phyloP scores from a whole-genome alignment of 2,329 filamentous ascomycete species.

The Trichoderma koningii region DNA sequence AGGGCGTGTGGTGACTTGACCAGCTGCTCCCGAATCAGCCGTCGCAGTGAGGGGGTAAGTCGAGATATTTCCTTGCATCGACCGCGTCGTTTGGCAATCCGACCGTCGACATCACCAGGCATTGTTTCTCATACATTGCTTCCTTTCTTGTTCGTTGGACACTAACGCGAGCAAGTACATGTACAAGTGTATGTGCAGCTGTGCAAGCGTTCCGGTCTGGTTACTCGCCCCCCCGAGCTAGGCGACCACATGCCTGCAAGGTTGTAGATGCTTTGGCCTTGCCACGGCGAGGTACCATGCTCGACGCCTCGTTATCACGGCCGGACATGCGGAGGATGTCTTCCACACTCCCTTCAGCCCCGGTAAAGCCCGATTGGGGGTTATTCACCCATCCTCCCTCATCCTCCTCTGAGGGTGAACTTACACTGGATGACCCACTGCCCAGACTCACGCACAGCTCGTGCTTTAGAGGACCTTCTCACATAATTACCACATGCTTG shows the following conservation, averaged over 20 bases:
- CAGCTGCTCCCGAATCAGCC: conserved; percentile 23
- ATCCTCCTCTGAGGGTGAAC: not conserved
- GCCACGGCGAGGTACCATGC: conserved; percentile 4
- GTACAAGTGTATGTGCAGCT: conserved; percentile 19
- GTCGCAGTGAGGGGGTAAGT: conserved; percentile 16
- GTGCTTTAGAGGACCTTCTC: too few species aligned
- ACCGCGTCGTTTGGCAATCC: not conserved
- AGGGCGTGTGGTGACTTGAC: conserved; percentile 9
- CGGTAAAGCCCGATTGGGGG: conserved; percentile 3
- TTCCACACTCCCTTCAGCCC: conserved; percentile 15
- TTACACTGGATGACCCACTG: conserved; percentile 18
- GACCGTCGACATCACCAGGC: not conserved
- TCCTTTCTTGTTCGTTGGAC: not conserved
- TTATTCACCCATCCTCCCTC: conserved; percentile 5
- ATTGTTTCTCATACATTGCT: not conserved
- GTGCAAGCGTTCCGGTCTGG: too few species aligned
- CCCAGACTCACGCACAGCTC: conserved; percentile 1
- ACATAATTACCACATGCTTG: too few species aligned
- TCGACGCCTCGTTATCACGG: conserved; percentile 15
- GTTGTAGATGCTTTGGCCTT: conserved; percentile 7
- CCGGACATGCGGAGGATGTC: conserved; percentile 25
- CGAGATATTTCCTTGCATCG: not conserved
- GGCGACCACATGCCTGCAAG: conserved; percentile 3
- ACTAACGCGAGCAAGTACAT: not conserved
- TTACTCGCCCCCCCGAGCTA: too few species aligned